Conservation (phyloP, 1,284 basidiomycete genomes). For the Cystobasidium sp. region DNA sequence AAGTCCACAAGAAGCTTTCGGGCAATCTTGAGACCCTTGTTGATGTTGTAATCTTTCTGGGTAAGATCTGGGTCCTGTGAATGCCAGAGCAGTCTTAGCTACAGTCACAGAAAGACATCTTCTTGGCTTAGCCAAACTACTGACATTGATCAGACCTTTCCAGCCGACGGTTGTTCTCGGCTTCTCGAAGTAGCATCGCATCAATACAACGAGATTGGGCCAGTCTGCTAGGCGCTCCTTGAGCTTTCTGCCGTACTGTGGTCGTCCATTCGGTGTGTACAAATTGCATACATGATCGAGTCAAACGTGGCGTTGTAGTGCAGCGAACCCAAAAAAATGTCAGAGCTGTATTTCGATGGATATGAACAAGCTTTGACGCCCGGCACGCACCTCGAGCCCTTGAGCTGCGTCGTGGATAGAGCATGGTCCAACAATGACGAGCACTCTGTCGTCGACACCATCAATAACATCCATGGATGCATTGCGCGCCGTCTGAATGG, state of each 20-base stretch:
- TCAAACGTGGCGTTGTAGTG: not conserved
- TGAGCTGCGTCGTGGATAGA: slow-evolving; percentile 71
- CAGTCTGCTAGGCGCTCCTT: slow-evolving; percentile 67
- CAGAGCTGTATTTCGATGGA: slow-evolving; percentile 8
- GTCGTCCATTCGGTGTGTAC: slow-evolving; percentile 32
- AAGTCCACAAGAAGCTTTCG: slow-evolving; percentile 88
- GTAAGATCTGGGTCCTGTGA: slow-evolving; percentile 35
- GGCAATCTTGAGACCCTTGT: slow-evolving; percentile 79
- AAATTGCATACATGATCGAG: slow-evolving; percentile 11
- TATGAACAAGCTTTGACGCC: not conserved
- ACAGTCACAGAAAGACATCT: not conserved
- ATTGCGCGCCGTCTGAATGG: slow-evolving; percentile 78
- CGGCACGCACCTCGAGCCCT: slow-evolving; percentile 29
- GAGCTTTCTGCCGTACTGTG: slow-evolving; percentile 83
- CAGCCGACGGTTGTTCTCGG: slow-evolving; percentile 53
- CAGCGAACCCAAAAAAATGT: slow-evolving; percentile 5
- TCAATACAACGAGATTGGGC: slow-evolving; percentile 82
- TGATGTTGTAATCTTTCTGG: slow-evolving; percentile 83
- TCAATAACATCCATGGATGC: slow-evolving; percentile 76
- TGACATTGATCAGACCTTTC: slow-evolving; percentile 45
- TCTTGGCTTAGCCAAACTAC: not conserved
- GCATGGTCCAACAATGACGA: slow-evolving; percentile 94
- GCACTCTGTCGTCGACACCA: slow-evolving; percentile 79
- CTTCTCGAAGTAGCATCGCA: slow-evolving; percentile 87
- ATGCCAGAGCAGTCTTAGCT: not conserved